phyloP scores from a whole-genome alignment of 2,329 filamentous ascomycete genomes.

The Celoporthe dispersa region DNA sequence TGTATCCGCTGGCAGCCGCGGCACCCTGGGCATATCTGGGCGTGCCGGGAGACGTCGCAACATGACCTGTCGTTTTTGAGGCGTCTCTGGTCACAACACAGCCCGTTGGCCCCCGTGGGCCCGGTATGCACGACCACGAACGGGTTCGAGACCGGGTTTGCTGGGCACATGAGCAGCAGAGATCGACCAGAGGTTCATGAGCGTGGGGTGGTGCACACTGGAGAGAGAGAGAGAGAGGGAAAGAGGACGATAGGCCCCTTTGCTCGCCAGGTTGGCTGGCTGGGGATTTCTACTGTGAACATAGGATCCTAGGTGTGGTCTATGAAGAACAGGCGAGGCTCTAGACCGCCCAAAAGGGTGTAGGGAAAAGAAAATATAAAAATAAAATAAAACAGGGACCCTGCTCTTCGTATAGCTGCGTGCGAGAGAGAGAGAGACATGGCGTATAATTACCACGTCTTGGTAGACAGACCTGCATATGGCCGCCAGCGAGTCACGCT shows the following conservation, averaged over 20 bases:
- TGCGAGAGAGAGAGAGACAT: not conserved
- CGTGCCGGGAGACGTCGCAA: not conserved
- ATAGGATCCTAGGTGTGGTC: not conserved
- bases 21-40: not conserved
- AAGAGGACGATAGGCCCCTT: not conserved
- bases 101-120: not conserved
- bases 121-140: not conserved
- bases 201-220: not conserved
- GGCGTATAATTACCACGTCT: not conserved
- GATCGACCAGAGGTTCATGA: not conserved
- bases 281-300: not conserved
- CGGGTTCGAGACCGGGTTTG: not conserved
- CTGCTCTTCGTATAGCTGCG: not conserved
- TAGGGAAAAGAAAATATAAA: not conserved
- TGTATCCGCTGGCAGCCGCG: conserved; percentile 13
- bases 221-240: too few species aligned
- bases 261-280: not conserved
- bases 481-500: not conserved
- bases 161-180: not conserved
- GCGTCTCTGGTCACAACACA: not conserved
- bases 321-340: not conserved
- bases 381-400: not conserved
- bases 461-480: not conserved
- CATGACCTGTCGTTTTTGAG: conserved; percentile 8
- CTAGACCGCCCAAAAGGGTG: not conserved